These are phyloP conservation scores for Epichloe elymi DNA, from an alignment of 2,329 filamentous ascomycete genomes.

Conservation along the genomic window DNA sequence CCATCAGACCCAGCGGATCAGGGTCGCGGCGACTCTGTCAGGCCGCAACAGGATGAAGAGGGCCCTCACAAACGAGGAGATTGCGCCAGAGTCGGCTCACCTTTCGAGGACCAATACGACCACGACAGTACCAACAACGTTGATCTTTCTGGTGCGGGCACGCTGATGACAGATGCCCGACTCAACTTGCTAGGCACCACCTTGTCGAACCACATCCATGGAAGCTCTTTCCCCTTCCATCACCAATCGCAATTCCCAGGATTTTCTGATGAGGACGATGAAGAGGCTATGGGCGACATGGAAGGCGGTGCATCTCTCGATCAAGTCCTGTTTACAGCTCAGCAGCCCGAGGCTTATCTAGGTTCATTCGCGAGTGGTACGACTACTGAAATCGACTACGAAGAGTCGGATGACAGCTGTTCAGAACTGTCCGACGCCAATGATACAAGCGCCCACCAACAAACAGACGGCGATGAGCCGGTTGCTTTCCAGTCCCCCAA, in stretches of 20 bases:
- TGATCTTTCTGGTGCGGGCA: constrained; percentile 4
- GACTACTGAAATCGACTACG: not conserved
- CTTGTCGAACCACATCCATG: not conserved
- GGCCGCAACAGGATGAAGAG: constrained; percentile 2
- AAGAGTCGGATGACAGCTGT: not conserved
- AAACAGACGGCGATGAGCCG: constrained; percentile 5
- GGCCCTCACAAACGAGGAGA: not conserved
- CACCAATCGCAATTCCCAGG: constrained; percentile 2
- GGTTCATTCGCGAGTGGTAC: not conserved
- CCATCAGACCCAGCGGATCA: not conserved
- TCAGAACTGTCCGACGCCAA: not conserved
- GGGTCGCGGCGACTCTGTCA: not conserved
- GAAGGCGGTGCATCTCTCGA: constrained; percentile 20
- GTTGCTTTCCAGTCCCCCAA: not conserved
- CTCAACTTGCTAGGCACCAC: constrained; percentile 4
- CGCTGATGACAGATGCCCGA: constrained; percentile 3
- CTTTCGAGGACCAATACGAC: constrained; percentile 1
- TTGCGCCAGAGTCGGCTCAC: not conserved
- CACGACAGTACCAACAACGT: not conserved
- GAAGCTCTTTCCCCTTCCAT: not conserved
- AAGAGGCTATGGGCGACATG: constrained; percentile 22
- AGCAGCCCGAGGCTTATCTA: not conserved
- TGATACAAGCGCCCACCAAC: constrained; percentile 3
- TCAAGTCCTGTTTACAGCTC: not conserved
- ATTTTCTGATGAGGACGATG: constrained; percentile 12